A percentile compares a stretch with the other conserved stretches of the same genome.
phyloP scores from a whole-genome alignment of 2,329 filamentous ascomycete genomes.

The Fusarium napiforme region DNA sequence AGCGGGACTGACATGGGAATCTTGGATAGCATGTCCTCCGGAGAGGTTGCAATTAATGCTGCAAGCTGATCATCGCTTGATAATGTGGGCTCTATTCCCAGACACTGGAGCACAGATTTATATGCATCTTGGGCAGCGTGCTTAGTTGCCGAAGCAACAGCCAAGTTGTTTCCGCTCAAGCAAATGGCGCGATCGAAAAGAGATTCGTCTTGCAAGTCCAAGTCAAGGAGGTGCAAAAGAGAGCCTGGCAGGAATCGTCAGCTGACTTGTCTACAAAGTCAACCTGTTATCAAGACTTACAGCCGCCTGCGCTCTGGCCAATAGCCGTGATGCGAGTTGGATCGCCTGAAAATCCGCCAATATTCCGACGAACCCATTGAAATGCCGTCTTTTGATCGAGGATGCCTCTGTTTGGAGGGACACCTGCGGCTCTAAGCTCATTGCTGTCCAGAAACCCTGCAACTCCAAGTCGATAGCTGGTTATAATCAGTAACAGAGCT shows the following conservation, averaged over 20 bases:
- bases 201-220: not conserved
- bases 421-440: not conserved
- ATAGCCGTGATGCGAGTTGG: not conserved
- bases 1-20: not conserved
- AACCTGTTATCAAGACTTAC: no score
- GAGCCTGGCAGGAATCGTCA: not conserved
- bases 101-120: not conserved
- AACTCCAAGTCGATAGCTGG: not conserved
- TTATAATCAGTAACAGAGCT: no score
- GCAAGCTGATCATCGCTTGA: not conserved
- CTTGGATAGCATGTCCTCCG: not conserved
- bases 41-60: not conserved
- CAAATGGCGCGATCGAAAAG: not conserved
- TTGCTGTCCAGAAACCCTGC: not conserved
- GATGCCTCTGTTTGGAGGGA: not conserved
- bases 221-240: not conserved
- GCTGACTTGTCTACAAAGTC: not conserved
- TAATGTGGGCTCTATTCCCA: not conserved
- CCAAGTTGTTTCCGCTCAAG: not conserved
- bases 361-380: not conserved
- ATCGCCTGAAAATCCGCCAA: not conserved
- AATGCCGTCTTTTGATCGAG: constrained; percentile 1
- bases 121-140: not conserved
- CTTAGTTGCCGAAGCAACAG: not conserved
- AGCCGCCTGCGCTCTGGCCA: not conserved